Evolutionary conservation across 768 basidiomycete genomes (phyloP).

Genomic region (Clitopilus hobsonii): DNA sequence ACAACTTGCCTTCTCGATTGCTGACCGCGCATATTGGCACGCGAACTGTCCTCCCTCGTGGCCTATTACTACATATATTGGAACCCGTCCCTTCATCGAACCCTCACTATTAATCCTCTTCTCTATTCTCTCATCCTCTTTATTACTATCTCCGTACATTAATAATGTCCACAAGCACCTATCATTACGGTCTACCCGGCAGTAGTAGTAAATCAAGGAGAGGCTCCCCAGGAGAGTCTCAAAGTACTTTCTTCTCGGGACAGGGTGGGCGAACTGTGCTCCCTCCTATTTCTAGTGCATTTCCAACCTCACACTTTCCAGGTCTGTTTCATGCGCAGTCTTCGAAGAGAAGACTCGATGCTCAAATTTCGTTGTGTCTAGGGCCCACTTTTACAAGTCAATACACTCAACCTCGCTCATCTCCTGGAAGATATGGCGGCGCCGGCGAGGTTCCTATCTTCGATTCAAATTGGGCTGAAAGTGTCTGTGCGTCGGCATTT

Average conservation of each 20-base stretch:
- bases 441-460: conserved; percentile 18
- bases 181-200: conserved; percentile 69
- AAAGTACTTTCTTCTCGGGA: conserved; percentile 69
- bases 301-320: conserved; percentile 89
- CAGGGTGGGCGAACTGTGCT: conserved; percentile 89
- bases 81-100: conserved; percentile 40
- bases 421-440: conserved; percentile 57
- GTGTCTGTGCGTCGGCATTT: background rate
- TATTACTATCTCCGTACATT: conserved; percentile 57
- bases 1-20: conserved; percentile 11
- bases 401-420: conserved; percentile 62
- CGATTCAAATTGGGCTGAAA: background rate
- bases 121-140: conserved; percentile 40
- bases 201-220: conserved; percentile 62
- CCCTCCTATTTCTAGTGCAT: conserved; percentile 79
- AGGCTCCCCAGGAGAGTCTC: conserved; percentile 64
- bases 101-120: conserved; percentile 50
- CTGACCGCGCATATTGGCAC: conserved; percentile 11
- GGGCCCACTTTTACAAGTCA: conserved; percentile 57
- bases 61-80: conserved; percentile 39
- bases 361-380: conserved; percentile 47
- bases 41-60: conserved; percentile 17
- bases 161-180: conserved; percentile 68
- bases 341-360: conserved; percentile 51
- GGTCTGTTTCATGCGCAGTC: conserved; percentile 57